These are phyloP conservation scores for Phytophthora pistaciae DNA, from an alignment of 352 stramenopile genomes.

Conservation along the genomic window DNA sequence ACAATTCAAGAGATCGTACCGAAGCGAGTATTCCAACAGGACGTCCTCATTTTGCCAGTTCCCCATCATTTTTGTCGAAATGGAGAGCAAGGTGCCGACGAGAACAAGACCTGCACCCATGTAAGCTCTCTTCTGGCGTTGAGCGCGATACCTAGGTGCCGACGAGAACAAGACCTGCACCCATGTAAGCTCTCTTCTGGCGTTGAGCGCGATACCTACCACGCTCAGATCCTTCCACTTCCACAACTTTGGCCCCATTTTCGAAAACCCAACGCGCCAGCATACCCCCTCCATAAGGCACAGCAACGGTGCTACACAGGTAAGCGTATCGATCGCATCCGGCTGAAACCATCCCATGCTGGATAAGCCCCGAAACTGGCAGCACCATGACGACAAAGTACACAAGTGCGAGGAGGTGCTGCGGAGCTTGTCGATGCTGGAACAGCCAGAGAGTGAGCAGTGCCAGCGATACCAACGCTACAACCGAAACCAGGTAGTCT, in stretches of 20 bases:
- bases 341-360: constrained; percentile 73
- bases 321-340: constrained; percentile 75
- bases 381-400: constrained; percentile 63
- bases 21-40: constrained; percentile 44
- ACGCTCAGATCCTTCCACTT: constrained; percentile 8
- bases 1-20: constrained; percentile 18
- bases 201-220: constrained; percentile 3
- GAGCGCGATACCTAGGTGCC: constrained; percentile 5
- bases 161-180: constrained; percentile 13
- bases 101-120: constrained; percentile 16
- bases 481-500: constrained; percentile 48
- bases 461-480: constrained; percentile 13
- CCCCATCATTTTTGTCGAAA: constrained; percentile 16
- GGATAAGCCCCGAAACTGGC: constrained; percentile 69
- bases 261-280: constrained; percentile 15
- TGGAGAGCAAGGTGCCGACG: constrained; percentile 19
- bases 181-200: not conserved
- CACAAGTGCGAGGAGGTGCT: constrained; percentile 40
- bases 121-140: not conserved
- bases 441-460: constrained; percentile 29
- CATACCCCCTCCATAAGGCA: constrained; percentile 44
- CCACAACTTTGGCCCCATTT: not conserved
- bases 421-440: constrained; percentile 21
- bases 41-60: constrained; percentile 32
- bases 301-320: constrained; percentile 51